Evolutionary conservation across 345 rosid genomes (phyloP).

Genomic region (Hypericum androsaemum): DNA sequence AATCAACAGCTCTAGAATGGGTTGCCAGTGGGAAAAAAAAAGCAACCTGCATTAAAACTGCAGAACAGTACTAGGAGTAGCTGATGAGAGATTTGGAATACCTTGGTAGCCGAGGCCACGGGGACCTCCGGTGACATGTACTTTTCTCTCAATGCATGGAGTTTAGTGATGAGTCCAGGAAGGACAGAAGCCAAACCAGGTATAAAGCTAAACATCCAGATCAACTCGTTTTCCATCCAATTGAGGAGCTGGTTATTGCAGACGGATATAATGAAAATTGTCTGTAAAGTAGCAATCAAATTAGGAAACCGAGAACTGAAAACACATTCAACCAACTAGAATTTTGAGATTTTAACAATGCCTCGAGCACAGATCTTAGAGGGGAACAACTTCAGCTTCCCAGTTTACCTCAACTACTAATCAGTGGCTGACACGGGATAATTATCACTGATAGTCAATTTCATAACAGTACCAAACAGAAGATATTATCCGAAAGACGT

Average conservation of each 20-base stretch:
- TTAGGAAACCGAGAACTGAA: no score
- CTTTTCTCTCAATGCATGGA: conserved; percentile 51
- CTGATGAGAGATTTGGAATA: conserved; percentile 9
- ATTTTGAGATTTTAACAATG: no score
- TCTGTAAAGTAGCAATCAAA: conserved; percentile 35
- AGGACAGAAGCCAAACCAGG: conserved; percentile 61
- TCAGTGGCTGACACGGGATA: conserved; percentile 1
- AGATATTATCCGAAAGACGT: not conserved
- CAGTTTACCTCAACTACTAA: not conserved
- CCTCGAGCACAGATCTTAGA: no score
- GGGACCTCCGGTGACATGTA: conserved; percentile 50
- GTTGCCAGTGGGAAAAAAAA: no score
- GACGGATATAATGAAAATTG: conserved; percentile 75
- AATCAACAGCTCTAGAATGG: not conserved
- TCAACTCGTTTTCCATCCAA: conserved; percentile 89
- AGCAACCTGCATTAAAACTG: not conserved
- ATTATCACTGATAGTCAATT: no score
- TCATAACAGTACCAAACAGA: no score
- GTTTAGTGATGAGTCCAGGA: conserved; percentile 48
- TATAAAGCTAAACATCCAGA: conserved; percentile 65
- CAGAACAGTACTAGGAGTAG: not conserved
- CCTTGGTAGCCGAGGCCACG: conserved; percentile 49
- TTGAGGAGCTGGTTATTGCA: conserved; percentile 90
- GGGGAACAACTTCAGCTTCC: no score
- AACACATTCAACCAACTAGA: no score